Evolutionary conservation across 2,329 filamentous ascomycete genomes (phyloP), one percentile per base, ranked within the genome.

Genomic region (Gliomastix tumulicola): DNA sequence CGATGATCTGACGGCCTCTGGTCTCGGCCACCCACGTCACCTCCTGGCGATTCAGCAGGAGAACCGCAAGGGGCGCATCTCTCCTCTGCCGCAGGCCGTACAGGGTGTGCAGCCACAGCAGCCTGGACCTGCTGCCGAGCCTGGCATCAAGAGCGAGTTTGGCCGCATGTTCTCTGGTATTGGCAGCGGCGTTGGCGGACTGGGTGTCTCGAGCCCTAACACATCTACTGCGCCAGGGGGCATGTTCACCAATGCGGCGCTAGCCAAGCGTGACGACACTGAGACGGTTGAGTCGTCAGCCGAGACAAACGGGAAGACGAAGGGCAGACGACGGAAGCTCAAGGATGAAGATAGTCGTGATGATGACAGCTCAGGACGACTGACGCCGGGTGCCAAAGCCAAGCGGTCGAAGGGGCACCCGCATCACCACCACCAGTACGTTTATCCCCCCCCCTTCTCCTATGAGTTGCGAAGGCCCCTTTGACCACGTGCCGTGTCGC

Each of bases 91-190:
- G 2, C 90, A 96, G 58, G 89, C 90, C 17, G 89, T 96, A 1
- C 89, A 96, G 54, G 90, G 90, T 17, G 89, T 86, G 2, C 89
- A 95, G 56, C 79, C 82, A 13, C 84, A 88, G 49, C 76, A 84
- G 27, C 74, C 84, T 36, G 86, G 84, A 4, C 86, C 88, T 6
- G 78, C 80, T 12, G 84, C 82, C 13, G 88, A 95, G 56, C 84
- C 88, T 10, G 84, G 84, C 30, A 94, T 96, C 53, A 95, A 96
- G 68, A 94, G 82, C 54, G 90, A 96, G 56, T 89, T 96, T 55
- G 89, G 89, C 20, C 82, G 88, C 43, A 94, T 96, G 72, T 96
- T 95, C 61, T 88, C 87, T 15, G 90, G 90, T n/a, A 88, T 97
- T 46, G 89, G 69, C 41, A 75, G 67, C 46, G 75, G 68, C 42